Evolutionary conservation across 768 basidiomycete species (phyloP), one percentile per base, ranked within the genome.

Genomic region (Auricularia cornea): DNA sequence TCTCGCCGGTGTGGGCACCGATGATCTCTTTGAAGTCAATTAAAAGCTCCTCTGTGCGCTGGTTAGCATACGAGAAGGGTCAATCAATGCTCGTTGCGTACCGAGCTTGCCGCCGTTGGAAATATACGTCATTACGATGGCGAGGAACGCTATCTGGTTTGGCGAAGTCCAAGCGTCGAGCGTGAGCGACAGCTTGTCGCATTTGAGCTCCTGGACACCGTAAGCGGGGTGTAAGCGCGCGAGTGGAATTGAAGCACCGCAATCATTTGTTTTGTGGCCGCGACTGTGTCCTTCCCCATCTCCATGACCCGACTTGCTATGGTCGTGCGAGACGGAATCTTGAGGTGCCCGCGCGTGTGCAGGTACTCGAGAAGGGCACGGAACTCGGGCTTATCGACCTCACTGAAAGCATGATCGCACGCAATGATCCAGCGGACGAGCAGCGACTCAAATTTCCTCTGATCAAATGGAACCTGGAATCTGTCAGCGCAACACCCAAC

Each of bases 21-120:
- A 72, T 33, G 18, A 78, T 64, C 65, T 78, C 72, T 3, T 68
- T 48, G 57, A 78, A 77, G 62, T 77, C 76, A 59, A 78, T 76
- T 40, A 40, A 18, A 18, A 40, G 38, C 38, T 40, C 38, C 38
- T 40, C 38, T 40, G 38, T 18, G 26, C 6, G 4, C 30, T 6
- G 31, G 26, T 61, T 10, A 56, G 56, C 20, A 60, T 60, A 8
- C 8, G 38, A 18, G 38, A 8, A 40, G 38, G 18, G 8, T 18
- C 8, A 40, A 40, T 8, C 18, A 18, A 8, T 40, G 18, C 38
- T 40, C 8, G 38, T 40, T 40, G 62, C 14, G 16, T 60, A 68
- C 71, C 67, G 20, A 70, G 66, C 23, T 67, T 41, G 11, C 70
- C 67, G 31, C 69, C 60, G 59, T 70, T 71, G 14, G 60, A 66